A percentile compares a stretch with the other conserved stretches of the same genome.
These are phyloP conservation scores for Trichomonascaceae sp. DNA, from an alignment of 1,139 yeast genomes.

Conservation along the genomic window DNA sequence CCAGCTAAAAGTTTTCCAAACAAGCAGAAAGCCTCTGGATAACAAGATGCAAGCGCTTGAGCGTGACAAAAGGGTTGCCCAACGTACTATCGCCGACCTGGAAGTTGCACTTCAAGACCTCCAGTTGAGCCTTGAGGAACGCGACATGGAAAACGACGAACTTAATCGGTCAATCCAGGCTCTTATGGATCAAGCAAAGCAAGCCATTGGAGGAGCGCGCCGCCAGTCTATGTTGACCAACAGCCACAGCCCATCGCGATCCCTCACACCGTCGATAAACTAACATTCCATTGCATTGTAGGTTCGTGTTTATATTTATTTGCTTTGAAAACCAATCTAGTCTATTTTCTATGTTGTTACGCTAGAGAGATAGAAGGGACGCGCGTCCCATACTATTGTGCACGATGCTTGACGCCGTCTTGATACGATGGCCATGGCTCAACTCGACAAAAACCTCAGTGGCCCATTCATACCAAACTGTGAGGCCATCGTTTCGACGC, in stretches of 20 bases:
- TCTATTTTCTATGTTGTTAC: too few relatives aligned
- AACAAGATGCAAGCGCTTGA: constrained; percentile 17
- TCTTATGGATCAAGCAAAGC: constrained; percentile 25
- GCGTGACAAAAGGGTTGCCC: constrained; percentile 17
- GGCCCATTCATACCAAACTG: constrained; percentile 70
- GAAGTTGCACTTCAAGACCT: constrained; percentile 23
- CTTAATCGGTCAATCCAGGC: constrained; percentile 20
- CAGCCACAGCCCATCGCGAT: not conserved
- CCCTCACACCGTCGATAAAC: not conserved
- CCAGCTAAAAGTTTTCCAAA: constrained; percentile 16
- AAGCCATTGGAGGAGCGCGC: constrained; percentile 21
- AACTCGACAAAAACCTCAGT: constrained; percentile 32
- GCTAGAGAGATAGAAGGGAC: too few relatives aligned
- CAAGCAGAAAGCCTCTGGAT: constrained; percentile 17
- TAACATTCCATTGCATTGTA: not conserved
- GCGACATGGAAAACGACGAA: constrained; percentile 27
- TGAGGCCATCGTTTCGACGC: constrained; percentile 28
- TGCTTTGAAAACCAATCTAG: not conserved
- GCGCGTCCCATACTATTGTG: constrained; percentile 18
- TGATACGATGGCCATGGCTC: constrained; percentile 7
- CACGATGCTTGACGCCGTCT: constrained; percentile 14
- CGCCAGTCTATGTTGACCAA: constrained; percentile 15
- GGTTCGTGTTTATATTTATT: not conserved
- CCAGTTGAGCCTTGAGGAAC: constrained; percentile 25
- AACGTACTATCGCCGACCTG: constrained; percentile 15